Evolutionary conservation across 208 protist species (phyloP).

Genomic region (Spironucleus salmonicida): DNA sequence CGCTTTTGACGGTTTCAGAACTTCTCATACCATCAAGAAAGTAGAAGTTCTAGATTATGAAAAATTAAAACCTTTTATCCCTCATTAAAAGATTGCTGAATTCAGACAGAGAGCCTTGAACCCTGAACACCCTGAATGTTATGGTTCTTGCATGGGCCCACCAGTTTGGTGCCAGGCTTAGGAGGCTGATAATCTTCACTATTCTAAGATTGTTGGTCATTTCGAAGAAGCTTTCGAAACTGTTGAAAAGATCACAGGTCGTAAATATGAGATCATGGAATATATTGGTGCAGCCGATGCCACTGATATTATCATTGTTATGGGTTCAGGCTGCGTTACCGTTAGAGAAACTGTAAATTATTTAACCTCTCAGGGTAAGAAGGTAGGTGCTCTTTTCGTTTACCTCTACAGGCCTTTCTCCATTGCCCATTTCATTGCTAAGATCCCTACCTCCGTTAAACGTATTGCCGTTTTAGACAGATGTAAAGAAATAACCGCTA

Average conservation of each 20-base stretch:
- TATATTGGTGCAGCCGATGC: constrained; percentile 32
- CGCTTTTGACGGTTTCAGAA: constrained; percentile 53
- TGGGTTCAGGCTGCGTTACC: constrained; percentile 23
- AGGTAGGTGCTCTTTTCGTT: constrained; percentile 33
- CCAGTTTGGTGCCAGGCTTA: neutral
- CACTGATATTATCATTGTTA: constrained; percentile 30
- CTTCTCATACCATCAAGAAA: constrained; percentile 48
- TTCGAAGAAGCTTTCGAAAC: constrained; percentile 18
- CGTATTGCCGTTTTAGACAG: constrained; percentile 29
- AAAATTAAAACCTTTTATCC: constrained; percentile 17
- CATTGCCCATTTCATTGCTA: constrained; percentile 16
- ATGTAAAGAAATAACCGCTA: constrained; percentile 19
- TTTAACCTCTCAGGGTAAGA: neutral
- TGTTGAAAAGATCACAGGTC: constrained; percentile 27
- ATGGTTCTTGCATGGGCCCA: constrained; percentile 45
- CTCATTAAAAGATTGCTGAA: constrained; percentile 32
- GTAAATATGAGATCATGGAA: constrained; percentile 27
- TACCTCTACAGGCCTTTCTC: constrained; percentile 34
- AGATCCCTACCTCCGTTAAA: constrained; percentile 17
- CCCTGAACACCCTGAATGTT: constrained; percentile 47
- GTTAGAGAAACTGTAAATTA: constrained; percentile 29
- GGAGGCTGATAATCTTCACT: neutral
- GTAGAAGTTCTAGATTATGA: constrained; percentile 40
- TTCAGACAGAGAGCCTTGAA: constrained; percentile 45
- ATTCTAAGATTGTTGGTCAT: neutral